Evolutionary conservation across 345 rosid genomes (phyloP).

Genomic region (Xanthoceras sorbifolium): DNA sequence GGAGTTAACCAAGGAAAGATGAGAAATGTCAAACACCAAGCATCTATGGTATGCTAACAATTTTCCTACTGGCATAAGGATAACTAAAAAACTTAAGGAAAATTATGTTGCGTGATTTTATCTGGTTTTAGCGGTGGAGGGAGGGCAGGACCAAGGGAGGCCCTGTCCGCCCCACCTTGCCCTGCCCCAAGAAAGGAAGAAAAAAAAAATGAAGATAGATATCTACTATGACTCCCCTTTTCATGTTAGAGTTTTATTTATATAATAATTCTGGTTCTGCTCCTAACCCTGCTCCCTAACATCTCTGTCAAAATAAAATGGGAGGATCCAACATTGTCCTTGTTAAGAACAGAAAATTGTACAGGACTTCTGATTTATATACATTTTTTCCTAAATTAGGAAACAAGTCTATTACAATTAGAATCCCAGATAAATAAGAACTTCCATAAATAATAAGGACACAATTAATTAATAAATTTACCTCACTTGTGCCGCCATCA

Average conservation of each 20-base stretch:
- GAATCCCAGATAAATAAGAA: not conserved
- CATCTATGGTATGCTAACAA: not conserved
- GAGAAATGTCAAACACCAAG: not conserved
- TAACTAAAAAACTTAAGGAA: not conserved
- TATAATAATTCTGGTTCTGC: not conserved
- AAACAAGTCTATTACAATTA: not conserved
- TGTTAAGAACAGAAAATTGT: not conserved
- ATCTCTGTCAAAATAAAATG: not conserved
- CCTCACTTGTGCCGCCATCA: slow-evolving; percentile 90
- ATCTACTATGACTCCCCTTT: not conserved
- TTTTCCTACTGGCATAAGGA: not conserved
- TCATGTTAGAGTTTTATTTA: too few relatives aligned
- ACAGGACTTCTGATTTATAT: not conserved
- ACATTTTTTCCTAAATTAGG: not conserved
- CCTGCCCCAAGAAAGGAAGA: not conserved
- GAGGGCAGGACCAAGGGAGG: not conserved
- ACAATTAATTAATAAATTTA: slow-evolving; percentile 9
- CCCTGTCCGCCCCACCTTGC: not conserved
- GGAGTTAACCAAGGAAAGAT: not conserved
- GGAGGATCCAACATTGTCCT: not conserved
- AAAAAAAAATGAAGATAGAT: not conserved
- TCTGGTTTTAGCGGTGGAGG: not conserved
- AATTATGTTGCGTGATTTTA: not conserved
- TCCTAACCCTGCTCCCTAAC: not conserved
- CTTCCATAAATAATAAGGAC: not conserved